Conservation (phyloP, 2,329 filamentous ascomycete genomes). For the Tothia fuscella region DNA sequence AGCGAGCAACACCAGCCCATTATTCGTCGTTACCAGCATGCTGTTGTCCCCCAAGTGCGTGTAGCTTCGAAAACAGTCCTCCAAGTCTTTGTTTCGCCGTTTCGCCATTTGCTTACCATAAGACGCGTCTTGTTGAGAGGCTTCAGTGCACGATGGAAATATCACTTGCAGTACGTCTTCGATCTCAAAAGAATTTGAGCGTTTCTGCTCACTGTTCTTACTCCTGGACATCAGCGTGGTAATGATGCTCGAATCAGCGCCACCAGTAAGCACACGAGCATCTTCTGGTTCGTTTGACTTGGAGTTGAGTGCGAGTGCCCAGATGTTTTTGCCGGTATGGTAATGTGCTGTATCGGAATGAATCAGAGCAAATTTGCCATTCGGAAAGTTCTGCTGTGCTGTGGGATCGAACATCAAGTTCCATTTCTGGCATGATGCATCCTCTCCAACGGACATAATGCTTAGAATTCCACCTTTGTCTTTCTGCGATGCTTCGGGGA, state of each 20-base stretch:
- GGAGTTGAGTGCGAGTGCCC: slow-evolving; percentile 51
- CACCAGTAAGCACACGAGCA: slow-evolving; percentile 50
- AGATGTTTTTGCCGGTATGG: slow-evolving; percentile 84
- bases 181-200: too few species aligned
- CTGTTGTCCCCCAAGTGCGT: slow-evolving; percentile 44
- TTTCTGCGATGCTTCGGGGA: slow-evolving; percentile 14
- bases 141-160: too few species aligned
- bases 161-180: too few species aligned
- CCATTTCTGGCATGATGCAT: slow-evolving; percentile 68
- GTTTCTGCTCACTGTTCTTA: background rate
- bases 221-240: slow-evolving; percentile 3
- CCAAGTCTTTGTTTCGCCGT: background rate
- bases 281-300: slow-evolving; percentile 21
- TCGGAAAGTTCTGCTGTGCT: slow-evolving; percentile 6
- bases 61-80: slow-evolving; percentile 46
- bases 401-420: too few species aligned
- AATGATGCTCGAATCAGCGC: slow-evolving; percentile 60
- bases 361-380: slow-evolving; percentile 28
- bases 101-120: too few species aligned
- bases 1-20: slow-evolving; percentile 43
- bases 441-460: slow-evolving; percentile 74
- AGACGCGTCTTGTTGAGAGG: too few species aligned
- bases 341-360: slow-evolving; percentile 45
- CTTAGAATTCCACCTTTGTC: background rate
- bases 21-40: slow-evolving; percentile 46